Evolutionary conservation across 805 yeast genomes (phyloP).

Genomic region (Saturnispora galanensis): DNA sequence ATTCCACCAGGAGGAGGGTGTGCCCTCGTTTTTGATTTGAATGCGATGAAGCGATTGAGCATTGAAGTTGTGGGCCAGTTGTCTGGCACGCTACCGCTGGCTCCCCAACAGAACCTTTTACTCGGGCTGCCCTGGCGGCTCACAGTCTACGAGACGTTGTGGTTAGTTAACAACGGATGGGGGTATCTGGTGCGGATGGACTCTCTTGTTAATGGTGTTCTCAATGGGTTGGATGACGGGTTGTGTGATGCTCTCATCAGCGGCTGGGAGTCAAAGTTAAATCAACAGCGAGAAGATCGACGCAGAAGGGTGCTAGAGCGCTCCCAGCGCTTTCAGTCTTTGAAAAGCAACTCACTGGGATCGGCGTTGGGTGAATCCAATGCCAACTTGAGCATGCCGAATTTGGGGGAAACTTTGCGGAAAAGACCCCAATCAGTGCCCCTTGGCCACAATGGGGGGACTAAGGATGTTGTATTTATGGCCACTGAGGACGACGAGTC

Average conservation of each 20-base stretch:
- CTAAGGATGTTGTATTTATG: constrained; percentile 14
- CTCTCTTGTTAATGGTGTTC: background rate
- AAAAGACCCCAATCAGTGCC: constrained; percentile 3
- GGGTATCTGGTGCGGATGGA: constrained; percentile 11
- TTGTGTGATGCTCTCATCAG: constrained; percentile 1
- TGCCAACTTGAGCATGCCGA: constrained; percentile 12
- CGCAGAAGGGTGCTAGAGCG: constrained; percentile 10
- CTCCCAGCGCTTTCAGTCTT: constrained; percentile 10
- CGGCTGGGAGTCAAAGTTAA: constrained; percentile 8
- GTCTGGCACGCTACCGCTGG: constrained; percentile 73
- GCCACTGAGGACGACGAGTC: constrained; percentile 15
- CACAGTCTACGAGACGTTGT: constrained; percentile 61
- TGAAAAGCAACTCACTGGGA: background rate
- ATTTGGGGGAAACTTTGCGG: constrained; percentile 10
- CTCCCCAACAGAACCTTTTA: constrained; percentile 92
- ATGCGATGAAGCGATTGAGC: constrained; percentile 45
- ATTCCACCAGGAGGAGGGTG: constrained; percentile 7
- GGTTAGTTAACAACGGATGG: constrained; percentile 36
- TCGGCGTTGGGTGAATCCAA: background rate
- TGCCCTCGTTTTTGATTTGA: constrained; percentile 45
- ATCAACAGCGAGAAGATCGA: constrained; percentile 11
- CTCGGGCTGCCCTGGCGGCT: constrained; percentile 74
- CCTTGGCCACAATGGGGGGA: background rate
- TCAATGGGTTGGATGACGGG: constrained; percentile 2
- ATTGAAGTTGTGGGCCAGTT: constrained; percentile 68